Base-by-base conservation (phyloP, 2,329 filamentous ascomycete species). In the Ilyonectria sp. region DNA sequence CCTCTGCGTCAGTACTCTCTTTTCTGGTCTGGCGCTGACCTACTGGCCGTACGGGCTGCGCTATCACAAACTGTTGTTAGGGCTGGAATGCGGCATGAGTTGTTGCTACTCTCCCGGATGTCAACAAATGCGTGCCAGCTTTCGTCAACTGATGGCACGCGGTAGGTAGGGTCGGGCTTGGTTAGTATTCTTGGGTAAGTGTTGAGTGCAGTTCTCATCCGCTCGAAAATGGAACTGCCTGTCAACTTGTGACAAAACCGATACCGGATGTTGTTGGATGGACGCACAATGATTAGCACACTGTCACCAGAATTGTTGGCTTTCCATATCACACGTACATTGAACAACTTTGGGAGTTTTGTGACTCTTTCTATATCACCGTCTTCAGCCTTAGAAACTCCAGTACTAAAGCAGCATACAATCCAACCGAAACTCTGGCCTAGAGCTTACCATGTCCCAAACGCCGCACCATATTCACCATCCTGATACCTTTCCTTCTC, bases 401-500 rank as follows among this genome's bases (percentile, higher is more conserved):
- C 17, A 9, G 10, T 11, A 31, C n/a, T 3, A 35, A 52, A 52
- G 46, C 10, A 29, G 6, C 26, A 50, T 29, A 6, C 4, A 4
- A n/a, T n/a, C n/a, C 26, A 29, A 31, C 47, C 47, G 47, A 31
- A 8, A 6, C 29, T 52, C 15, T 31, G 26, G 49, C 49, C 40
- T 40, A 40, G 33, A 54, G 43, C 49, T 21, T 44, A 56, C 29
- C 56, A 43, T 15, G 10, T 50, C 23, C n/a, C 19, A 33, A 55
- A 60, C 50, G 55, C 65, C 46, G 53, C 53, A 29, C 47, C 33
- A 49, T 31, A 26, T 43, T 46, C 21, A 19, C 17, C 9, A 33
- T 19, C 17, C 49, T 29, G 17, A n/a, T 33, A n/a, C 17, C 29
- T 6, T 13, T 33, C 10, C 1, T n/a, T 33, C 26, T 33, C 9